Conservation (phyloP, 2,329 filamentous ascomycete species). For the Sclerotiophoma versabilis region DNA sequence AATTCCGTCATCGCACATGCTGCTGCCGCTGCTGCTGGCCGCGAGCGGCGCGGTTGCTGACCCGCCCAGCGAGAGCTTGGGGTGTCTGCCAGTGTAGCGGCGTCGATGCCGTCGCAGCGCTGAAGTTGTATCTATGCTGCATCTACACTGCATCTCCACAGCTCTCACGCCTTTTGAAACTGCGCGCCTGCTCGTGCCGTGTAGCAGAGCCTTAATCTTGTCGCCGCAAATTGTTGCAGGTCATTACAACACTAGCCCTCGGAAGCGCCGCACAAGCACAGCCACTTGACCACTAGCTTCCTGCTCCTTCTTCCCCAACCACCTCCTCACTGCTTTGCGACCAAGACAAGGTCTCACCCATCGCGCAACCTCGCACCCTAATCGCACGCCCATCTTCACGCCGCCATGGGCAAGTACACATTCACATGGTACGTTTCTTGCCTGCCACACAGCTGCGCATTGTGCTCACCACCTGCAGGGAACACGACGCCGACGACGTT, state of each 20-base stretch:
- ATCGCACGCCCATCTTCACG: constrained; percentile 27
- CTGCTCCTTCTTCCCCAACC: constrained; percentile 35
- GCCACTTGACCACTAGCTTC: constrained; percentile 29
- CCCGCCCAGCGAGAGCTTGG: constrained; percentile 12
- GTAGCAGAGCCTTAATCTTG: constrained; percentile 23
- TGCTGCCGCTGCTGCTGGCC: constrained; percentile 14
- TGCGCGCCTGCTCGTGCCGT: constrained; percentile 22
- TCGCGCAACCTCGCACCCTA: constrained; percentile 21
- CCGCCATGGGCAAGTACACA: constrained; percentile 69
- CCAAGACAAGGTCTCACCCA: constrained; percentile 40
- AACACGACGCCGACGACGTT: constrained; percentile 82
- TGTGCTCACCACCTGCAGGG: constrained; percentile 63
- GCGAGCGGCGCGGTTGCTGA: constrained; percentile 7
- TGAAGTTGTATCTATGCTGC: constrained; percentile 34
- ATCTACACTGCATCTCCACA: constrained; percentile 21
- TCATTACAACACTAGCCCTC: constrained; percentile 27
- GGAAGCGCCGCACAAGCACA: constrained; percentile 31
- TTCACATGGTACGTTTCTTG: constrained; percentile 70
- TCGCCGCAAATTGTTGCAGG: constrained; percentile 21
- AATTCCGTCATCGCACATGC: constrained; percentile 32
- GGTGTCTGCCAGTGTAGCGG: constrained; percentile 18
- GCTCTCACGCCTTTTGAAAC: constrained; percentile 15
- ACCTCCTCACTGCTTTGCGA: constrained; percentile 33
- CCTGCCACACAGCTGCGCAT: constrained; percentile 6
- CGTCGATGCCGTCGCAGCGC: constrained; percentile 14